A percentile compares a stretch with the other conserved stretches of the same genome.
Conservation (phyloP, 169 alveolate species). For the Fabrea salina region DNA sequence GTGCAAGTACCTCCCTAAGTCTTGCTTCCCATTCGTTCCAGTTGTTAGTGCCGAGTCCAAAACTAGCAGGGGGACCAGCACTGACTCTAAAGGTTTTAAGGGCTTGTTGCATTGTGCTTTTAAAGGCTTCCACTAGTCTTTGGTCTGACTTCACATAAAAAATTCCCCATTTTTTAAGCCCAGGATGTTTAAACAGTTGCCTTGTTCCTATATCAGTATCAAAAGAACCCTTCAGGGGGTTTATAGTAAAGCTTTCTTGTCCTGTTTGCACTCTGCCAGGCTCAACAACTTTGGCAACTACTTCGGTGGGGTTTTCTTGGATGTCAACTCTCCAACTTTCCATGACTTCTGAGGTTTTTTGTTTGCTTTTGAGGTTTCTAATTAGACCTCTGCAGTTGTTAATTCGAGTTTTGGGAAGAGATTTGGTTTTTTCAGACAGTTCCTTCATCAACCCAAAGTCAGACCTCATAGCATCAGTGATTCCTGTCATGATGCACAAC, state of each 20-base stretch:
- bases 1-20: background rate
- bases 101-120: background rate
- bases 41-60: background rate
- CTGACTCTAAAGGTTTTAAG: background rate
- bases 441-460: slow-evolving; percentile 61
- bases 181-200: background rate
- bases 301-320: background rate
- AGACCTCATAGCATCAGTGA: slow-evolving; percentile 62
- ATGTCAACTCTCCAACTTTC: slow-evolving; percentile 10
- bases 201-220: too few species aligned
- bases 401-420: slow-evolving; percentile 1
- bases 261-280: slow-evolving; percentile 6
- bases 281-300: background rate
- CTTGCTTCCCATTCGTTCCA: slow-evolving; percentile 45
- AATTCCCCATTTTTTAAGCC: background rate
- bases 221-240: slow-evolving; percentile 18
- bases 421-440: slow-evolving; percentile 52
- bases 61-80: background rate
- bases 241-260: background rate
- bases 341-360: background rate
- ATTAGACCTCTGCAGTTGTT: background rate
- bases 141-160: background rate
- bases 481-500: slow-evolving; percentile 71
- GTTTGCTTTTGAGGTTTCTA: background rate
- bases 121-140: background rate